Conservation (phyloP, 2,329 filamentous ascomycete species). For the Graphiopsis chlorocephala region DNA sequence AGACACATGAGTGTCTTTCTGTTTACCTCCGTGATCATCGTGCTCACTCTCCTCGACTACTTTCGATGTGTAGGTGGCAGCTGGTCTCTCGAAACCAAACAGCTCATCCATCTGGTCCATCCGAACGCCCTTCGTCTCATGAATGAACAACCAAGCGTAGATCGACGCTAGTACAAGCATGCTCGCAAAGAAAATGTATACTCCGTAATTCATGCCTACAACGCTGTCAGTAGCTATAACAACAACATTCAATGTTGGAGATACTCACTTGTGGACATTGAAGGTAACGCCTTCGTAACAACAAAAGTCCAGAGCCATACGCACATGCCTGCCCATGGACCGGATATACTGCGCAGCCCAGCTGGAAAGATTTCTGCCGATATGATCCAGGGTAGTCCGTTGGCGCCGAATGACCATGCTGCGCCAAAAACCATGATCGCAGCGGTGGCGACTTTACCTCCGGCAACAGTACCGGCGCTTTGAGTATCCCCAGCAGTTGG, state of each 20-base stretch:
- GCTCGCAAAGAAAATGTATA: slow-evolving; percentile 42
- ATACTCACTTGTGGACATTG: slow-evolving; percentile 36
- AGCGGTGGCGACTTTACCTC: slow-evolving; percentile 39
- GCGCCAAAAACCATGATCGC: slow-evolving; percentile 43
- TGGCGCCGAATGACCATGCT: slow-evolving; percentile 38
- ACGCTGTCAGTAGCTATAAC: not conserved
- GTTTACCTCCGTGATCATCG: not conserved
- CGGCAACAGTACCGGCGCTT: slow-evolving; percentile 35
- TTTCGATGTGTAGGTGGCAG: slow-evolving; percentile 14
- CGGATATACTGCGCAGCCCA: slow-evolving; percentile 38
- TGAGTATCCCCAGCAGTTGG: slow-evolving; percentile 30
- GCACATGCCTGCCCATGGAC: slow-evolving; percentile 37
- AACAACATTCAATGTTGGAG: not conserved
- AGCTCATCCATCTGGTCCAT: slow-evolving; percentile 40
- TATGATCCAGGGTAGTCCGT: slow-evolving; percentile 45
- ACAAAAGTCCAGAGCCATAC: slow-evolving; percentile 39
- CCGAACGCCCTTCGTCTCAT: slow-evolving; percentile 39
- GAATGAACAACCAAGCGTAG: slow-evolving; percentile 42
- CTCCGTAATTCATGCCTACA: slow-evolving; percentile 36
- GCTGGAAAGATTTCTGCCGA: slow-evolving; percentile 44
- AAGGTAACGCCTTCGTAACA: slow-evolving; percentile 41
- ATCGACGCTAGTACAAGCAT: slow-evolving; percentile 37
- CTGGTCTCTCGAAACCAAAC: slow-evolving; percentile 33
- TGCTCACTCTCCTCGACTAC: slow-evolving; percentile 9
- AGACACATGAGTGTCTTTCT: not conserved